Evolutionary conservation across 2,329 filamentous ascomycete genomes (phyloP), one percentile per base, ranked within the genome.

Genomic region (Penicillium vulpinum): DNA sequence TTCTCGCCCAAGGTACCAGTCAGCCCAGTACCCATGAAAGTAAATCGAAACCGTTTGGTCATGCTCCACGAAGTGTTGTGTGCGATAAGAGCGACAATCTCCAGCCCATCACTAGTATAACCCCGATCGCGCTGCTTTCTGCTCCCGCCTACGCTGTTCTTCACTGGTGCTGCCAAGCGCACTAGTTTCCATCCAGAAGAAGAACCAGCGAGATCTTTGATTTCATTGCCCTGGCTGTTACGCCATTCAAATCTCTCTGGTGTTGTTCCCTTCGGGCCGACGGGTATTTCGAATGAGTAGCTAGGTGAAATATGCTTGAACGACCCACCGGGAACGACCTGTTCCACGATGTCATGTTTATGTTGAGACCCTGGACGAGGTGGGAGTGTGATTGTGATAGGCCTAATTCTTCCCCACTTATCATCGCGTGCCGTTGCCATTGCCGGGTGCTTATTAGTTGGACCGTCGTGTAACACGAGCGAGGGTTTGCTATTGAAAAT

Each of bases 21-120:
- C n/a, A 60, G 26, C 2, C 57, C 54, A 16, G 38, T 46, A 1
- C 57, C 50, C 53, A 53, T 45, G 11, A 57, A 63, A 2, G 55
- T 31, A 15, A 63, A 55, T 4, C 50, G 39, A 22, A 63, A 53
- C 5, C 50, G 40, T 16, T 57, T 63, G 1, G 46, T 55, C 57
- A 60, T 53, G 40, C 57, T 58, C 51, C 50, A 58, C 7, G 59
- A 62, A 22, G 50, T 45, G 29, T 60, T 62, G 28, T 61, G 54
- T 13, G 62, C 57, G 10, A 61, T 39, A 3, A 62, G 16, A 11
- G 58, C 60, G 7, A 64, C 47, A 9, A 63, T 45, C 29, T 64
- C 57, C n/a, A 53, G 16, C 6, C 60, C 48, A 44, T 61, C 49
- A 21, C 60, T 62, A 4, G 58, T 51, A 45, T 59, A 38, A 5